Evolutionary conservation across 1,284 basidiomycete species (phyloP).

Genomic region (Ustilago vetiveriae): DNA sequence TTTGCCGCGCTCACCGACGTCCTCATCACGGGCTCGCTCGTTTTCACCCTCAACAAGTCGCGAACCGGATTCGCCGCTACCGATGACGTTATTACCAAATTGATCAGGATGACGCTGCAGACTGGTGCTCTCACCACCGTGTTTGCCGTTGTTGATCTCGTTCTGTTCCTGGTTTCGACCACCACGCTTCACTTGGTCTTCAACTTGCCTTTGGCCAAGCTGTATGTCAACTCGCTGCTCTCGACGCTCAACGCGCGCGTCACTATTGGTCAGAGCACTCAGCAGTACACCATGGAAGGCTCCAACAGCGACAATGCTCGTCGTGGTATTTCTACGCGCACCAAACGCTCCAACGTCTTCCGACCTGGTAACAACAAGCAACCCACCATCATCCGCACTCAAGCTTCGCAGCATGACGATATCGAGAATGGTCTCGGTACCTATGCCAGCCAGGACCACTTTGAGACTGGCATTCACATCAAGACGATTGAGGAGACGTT

Average conservation of each 20-base stretch:
- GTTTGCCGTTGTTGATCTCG: constrained; percentile 58
- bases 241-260: constrained; percentile 63
- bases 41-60: constrained; percentile 57
- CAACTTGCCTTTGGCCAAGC: constrained; percentile 62
- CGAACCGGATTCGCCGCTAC: constrained; percentile 62
- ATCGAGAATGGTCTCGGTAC: constrained; percentile 22
- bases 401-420: constrained; percentile 35
- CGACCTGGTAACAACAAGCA: constrained; percentile 40
- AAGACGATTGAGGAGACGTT: constrained; percentile 57
- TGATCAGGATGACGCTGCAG: constrained; percentile 61
- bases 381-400: constrained; percentile 42
- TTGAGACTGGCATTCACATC: constrained; percentile 53
- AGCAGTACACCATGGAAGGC: constrained; percentile 51
- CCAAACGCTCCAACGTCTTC: constrained; percentile 42
- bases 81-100: constrained; percentile 60
- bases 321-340: constrained; percentile 29
- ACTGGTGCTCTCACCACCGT: constrained; percentile 57
- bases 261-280: constrained; percentile 18
- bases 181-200: constrained; percentile 59
- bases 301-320: constrained; percentile 39
- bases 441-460: constrained; percentile 25
- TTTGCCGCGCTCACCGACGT: constrained; percentile 58
- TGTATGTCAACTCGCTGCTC: constrained; percentile 63
- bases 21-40: constrained; percentile 55
- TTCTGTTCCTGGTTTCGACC: constrained; percentile 57